Conservation (phyloP, 164 flowering plant species). For the Pachysandra terminalis region DNA sequence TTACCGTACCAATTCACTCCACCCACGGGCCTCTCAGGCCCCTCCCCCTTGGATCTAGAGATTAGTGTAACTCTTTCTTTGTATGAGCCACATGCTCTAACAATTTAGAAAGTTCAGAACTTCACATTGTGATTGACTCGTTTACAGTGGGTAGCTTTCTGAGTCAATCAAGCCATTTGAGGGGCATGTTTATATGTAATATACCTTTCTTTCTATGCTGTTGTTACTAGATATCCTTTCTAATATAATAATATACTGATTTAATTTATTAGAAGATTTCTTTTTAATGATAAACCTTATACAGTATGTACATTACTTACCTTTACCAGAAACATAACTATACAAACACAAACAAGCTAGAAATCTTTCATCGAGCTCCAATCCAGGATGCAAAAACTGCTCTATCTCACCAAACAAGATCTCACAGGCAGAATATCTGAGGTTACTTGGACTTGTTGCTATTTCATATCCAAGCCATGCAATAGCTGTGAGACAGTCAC, state of each 20-base stretch:
- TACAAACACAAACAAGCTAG: slow-evolving; percentile 67
- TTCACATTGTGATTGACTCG: neutral
- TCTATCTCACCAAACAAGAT: slow-evolving; percentile 45
- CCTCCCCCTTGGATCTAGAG: no score
- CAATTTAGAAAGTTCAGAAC: no score
- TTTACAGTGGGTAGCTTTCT: neutral
- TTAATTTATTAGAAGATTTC: neutral
- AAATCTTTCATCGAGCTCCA: slow-evolving; percentile 71
- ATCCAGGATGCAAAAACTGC: slow-evolving; percentile 65
- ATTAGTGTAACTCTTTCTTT: no score
- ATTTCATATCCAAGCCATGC: slow-evolving; percentile 79
- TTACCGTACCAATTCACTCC: no score
- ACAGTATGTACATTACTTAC: slow-evolving; percentile 45
- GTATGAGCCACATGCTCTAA: no score
- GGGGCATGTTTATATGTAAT: neutral
- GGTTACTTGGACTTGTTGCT: slow-evolving; percentile 31
- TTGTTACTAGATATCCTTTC: no score
- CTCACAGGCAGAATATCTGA: slow-evolving; percentile 53
- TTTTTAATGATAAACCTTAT: neutral
- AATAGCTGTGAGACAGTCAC: slow-evolving; percentile 51
- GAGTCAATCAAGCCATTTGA: neutral
- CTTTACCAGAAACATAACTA: slow-evolving; percentile 69
- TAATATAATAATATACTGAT: no score
- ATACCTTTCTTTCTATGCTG: no score
- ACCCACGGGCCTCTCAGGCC: no score